A percentile compares a stretch with the other conserved stretches of the same genome.
Conservation (phyloP, 352 stramenopile species). For the Phytophthora nicotianae region DNA sequence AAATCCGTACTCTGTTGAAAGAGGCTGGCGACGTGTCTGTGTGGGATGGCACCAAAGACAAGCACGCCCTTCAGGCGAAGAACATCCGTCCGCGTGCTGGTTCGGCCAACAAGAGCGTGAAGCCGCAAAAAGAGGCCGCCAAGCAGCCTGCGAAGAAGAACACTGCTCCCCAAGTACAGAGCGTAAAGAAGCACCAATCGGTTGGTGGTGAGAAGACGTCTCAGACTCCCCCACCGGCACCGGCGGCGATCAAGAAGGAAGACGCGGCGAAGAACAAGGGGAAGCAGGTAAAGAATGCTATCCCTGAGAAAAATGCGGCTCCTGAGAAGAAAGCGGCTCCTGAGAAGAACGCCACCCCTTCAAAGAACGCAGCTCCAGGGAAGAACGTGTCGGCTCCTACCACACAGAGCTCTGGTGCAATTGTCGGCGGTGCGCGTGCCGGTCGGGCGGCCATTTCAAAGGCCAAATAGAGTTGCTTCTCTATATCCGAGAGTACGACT, state of each 20-base stretch:
- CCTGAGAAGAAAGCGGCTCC: constrained; percentile 10
- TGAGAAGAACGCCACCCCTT: constrained; percentile 10
- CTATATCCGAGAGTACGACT: background rate
- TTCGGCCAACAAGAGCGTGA: constrained; percentile 1
- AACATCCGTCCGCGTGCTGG: constrained; percentile 8
- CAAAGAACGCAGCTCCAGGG: background rate
- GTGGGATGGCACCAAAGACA: constrained; percentile 21
- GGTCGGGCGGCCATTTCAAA: constrained; percentile 2
- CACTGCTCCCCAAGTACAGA: constrained; percentile 2
- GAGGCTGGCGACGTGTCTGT: constrained; percentile 15
- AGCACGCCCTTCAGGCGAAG: constrained; percentile 17
- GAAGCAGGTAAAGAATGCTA: constrained; percentile 1
- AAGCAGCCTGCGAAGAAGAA: constrained; percentile 18
- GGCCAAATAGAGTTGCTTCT: background rate
- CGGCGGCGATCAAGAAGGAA: constrained; percentile 2
- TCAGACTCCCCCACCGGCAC: constrained; percentile 15
- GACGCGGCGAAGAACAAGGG: constrained; percentile 1
- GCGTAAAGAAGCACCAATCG: constrained; percentile 16
- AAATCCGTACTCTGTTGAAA: constrained; percentile 19
- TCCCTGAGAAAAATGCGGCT: constrained; percentile 3
- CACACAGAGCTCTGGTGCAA: constrained; percentile 6
- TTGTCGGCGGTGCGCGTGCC: constrained; percentile 11
- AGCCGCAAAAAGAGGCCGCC: constrained; percentile 10
- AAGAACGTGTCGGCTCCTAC: constrained; percentile 10
- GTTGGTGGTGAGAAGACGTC: constrained; percentile 9